A percentile compares a stretch with the other conserved stretches of the same genome.
These are phyloP conservation scores for Triticum urartu DNA, from an alignment of 176 grass and related monocot species.

Conservation along the genomic window DNA sequence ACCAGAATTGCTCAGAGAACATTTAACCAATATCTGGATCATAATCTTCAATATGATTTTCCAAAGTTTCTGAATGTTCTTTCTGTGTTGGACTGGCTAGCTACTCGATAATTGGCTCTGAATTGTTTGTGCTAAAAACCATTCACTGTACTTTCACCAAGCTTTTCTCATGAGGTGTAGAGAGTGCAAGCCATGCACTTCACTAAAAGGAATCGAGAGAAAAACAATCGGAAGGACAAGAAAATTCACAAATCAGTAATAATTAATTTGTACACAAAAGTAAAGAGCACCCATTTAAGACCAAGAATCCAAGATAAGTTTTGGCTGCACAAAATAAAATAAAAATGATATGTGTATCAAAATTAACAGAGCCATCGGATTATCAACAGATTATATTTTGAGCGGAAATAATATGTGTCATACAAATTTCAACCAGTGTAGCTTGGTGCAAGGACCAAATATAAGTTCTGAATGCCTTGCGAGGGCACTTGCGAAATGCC, in stretches of 20 bases:
- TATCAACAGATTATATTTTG: background rate
- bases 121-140: slow-evolving; percentile 31
- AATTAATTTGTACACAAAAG: background rate
- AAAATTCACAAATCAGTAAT: slow-evolving; percentile 5
- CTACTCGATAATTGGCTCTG: slow-evolving; percentile 79
- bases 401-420: background rate
- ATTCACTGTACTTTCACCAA: slow-evolving; percentile 32
- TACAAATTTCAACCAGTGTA: background rate
- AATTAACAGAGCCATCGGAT: slow-evolving; percentile 1
- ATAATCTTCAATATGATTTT: too few relatives aligned
- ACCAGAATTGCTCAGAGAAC: too few relatives aligned
- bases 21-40: too few relatives aligned
- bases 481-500: slow-evolving; percentile 93
- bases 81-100: slow-evolving; percentile 50
- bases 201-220: slow-evolving; percentile 25
- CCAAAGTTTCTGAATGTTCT: too few relatives aligned
- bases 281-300: background rate
- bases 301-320: background rate
- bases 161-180: slow-evolving; percentile 57
- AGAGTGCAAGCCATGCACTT: slow-evolving; percentile 74
- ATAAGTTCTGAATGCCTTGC: slow-evolving; percentile 53
- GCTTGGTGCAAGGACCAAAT: slow-evolving; percentile 3
- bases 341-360: background rate
- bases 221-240: slow-evolving; percentile 7
- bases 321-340: background rate